Conservation (phyloP, 352 stramenopile genomes). For the Phytopythium litorale region DNA sequence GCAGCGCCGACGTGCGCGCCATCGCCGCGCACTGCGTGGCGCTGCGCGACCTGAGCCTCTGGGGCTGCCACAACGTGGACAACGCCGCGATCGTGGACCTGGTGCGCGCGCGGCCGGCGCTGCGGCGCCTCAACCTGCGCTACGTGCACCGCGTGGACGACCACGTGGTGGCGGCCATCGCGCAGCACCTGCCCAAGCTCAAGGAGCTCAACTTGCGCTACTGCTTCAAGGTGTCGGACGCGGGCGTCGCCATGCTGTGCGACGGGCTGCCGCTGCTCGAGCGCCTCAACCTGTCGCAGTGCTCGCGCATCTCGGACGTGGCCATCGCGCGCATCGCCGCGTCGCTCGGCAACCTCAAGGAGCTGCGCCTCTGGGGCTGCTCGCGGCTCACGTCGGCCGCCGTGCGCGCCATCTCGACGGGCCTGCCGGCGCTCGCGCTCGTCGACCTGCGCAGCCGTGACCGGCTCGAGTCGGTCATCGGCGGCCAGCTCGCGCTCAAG, state of each 20-base stretch:
- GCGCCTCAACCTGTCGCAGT: constrained; percentile 82
- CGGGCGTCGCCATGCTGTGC: constrained; percentile 51
- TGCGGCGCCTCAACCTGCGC: constrained; percentile 67
- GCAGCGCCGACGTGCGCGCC: constrained; percentile 36
- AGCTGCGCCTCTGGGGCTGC: constrained; percentile 81
- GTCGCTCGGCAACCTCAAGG: constrained; percentile 49
- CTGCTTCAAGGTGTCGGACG: constrained; percentile 85
- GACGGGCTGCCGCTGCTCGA: constrained; percentile 36
- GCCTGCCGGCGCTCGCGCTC: constrained; percentile 53
- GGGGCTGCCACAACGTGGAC: constrained; percentile 77
- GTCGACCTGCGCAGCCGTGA: constrained; percentile 79
- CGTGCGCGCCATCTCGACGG: constrained; percentile 65
- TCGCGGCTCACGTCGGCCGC: constrained; percentile 72
- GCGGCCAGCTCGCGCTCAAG: constrained; percentile 65
- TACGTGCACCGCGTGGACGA: constrained; percentile 87
- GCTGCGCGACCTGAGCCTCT: constrained; percentile 61
- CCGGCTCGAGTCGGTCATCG: constrained; percentile 74
- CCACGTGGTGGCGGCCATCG: constrained; percentile 58
- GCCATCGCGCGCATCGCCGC: constrained; percentile 57
- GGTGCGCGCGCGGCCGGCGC: constrained; percentile 31
- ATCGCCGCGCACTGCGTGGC: constrained; percentile 34
- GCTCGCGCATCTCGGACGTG: constrained; percentile 68
- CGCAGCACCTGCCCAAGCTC: constrained; percentile 34
- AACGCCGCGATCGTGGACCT: constrained; percentile 60
- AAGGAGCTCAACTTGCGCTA: constrained; percentile 79